These are phyloP conservation scores for Protomyces inundatus DNA, from an alignment of 1,139 yeast species.

Conservation along the genomic window DNA sequence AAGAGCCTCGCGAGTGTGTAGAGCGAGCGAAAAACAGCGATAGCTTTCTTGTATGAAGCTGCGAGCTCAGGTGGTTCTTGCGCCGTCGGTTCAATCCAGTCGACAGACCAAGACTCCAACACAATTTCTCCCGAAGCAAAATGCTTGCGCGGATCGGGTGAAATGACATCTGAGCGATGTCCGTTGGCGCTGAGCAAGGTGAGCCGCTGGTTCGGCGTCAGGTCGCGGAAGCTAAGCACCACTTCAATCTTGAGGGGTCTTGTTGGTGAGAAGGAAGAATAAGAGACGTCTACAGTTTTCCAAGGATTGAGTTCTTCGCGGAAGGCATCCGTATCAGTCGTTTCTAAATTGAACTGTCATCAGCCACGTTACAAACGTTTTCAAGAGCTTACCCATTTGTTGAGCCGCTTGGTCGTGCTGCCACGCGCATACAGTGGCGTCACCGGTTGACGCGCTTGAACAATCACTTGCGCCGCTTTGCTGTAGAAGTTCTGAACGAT, in stretches of 20 bases:
- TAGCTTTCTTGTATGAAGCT: slow-evolving; percentile 65
- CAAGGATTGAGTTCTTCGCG: slow-evolving; percentile 59
- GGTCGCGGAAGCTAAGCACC: slow-evolving; percentile 61
- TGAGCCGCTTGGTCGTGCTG: slow-evolving; percentile 5
- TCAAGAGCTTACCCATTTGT: slow-evolving; percentile 12
- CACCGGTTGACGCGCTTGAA: slow-evolving; percentile 41
- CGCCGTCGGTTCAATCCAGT: slow-evolving; percentile 49
- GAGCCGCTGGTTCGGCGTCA: slow-evolving; percentile 58
- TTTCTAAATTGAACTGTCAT: slow-evolving; percentile 57
- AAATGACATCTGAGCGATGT: slow-evolving; percentile 48
- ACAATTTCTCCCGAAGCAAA: slow-evolving; percentile 68
- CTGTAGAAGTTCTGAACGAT: slow-evolving; percentile 56
- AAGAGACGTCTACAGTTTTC: slow-evolving; percentile 43
- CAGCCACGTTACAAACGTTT: background rate
- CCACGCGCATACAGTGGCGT: slow-evolving; percentile 30
- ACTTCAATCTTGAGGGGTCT: slow-evolving; percentile 67
- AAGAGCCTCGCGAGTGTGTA: slow-evolving; percentile 62
- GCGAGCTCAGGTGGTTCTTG: slow-evolving; percentile 47
- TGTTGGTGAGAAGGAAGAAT: slow-evolving; percentile 23
- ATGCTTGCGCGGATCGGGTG: slow-evolving; percentile 42
- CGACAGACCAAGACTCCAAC: slow-evolving; percentile 86
- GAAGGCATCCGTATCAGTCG: slow-evolving; percentile 46
- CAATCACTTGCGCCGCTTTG: slow-evolving; percentile 62
- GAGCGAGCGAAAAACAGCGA: slow-evolving; percentile 66
- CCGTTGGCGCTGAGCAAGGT: slow-evolving; percentile 52